A percentile compares a stretch with the other conserved stretches of the same genome.
phyloP scores from a whole-genome alignment of 345 rosid species.

The Fremontodendron californicum region DNA sequence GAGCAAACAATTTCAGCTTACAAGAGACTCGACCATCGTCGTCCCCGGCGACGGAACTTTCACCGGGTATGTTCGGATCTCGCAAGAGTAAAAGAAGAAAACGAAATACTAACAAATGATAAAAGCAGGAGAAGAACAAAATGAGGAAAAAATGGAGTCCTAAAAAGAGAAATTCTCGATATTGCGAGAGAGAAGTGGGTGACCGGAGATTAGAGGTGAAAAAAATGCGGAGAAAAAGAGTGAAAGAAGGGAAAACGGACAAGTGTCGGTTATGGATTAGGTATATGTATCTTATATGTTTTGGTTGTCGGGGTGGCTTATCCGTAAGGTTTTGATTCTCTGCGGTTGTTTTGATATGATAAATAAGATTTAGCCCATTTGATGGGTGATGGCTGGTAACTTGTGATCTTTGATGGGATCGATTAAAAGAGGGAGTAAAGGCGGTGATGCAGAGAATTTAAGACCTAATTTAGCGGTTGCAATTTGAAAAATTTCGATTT shows the following conservation, averaged over 20 bases:
- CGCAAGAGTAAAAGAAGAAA: not conserved
- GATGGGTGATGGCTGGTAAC: not conserved
- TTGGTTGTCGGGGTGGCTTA: not conserved
- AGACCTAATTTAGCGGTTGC: too few species aligned
- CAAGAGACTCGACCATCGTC: slow-evolving; percentile 20
- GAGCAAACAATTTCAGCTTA: slow-evolving; percentile 8
- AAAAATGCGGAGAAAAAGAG: not conserved
- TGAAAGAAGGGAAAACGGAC: not conserved
- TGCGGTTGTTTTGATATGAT: not conserved
- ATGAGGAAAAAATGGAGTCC: not conserved
- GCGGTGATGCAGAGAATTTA: not conserved
- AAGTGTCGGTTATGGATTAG: not conserved
- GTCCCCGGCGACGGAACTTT: slow-evolving; percentile 12
- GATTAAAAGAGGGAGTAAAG: not conserved
- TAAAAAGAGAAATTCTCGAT: not conserved
- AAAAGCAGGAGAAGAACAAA: too few species aligned
- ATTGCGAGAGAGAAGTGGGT: not conserved
- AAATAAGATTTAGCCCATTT: not conserved
- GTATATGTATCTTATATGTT: not conserved
- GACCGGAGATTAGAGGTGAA: slow-evolving; percentile 7
- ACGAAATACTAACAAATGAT: not conserved
- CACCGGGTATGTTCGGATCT: slow-evolving; percentile 21
- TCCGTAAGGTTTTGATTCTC: not conserved
- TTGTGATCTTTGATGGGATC: not conserved
- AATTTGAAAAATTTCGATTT: too few species aligned